Evolutionary conservation across 305 asterid species (phyloP).

Genomic region (Fraxinus sp.): DNA sequence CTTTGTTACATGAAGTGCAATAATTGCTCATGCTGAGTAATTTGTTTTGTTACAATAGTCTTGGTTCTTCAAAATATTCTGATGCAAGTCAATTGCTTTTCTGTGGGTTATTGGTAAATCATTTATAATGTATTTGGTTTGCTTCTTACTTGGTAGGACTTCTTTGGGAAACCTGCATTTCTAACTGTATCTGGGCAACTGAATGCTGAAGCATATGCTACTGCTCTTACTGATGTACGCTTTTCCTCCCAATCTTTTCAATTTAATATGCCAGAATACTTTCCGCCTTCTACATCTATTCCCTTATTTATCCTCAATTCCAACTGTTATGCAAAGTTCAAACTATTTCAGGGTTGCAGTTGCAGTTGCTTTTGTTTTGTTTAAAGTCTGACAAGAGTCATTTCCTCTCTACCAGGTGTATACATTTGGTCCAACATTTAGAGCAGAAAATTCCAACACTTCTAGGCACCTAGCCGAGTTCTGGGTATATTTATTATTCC

Average conservation of each 20-base stretch:
- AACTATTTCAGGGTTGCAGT: conserved; percentile 8
- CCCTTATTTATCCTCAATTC: not conserved
- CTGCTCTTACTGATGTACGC: conserved; percentile 91
- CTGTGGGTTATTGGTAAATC: conserved; percentile 12
- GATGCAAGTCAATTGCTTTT: conserved; percentile 18
- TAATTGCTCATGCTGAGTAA: not conserved
- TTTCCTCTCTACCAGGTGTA: conserved; percentile 63
- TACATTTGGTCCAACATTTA: conserved; percentile 97
- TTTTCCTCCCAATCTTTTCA: conserved; percentile 18
- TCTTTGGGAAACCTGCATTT: conserved; percentile 91
- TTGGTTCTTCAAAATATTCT: not conserved
- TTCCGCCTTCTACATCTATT: conserved; percentile 2
- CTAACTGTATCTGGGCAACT: conserved; percentile 97
- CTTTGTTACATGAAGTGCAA: not conserved
- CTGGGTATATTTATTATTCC: conserved; percentile 55
- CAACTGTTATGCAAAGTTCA: not conserved
- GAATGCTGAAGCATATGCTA: conserved; percentile 97
- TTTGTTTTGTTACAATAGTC: not conserved
- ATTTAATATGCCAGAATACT: conserved; percentile 23
- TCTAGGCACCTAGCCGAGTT: conserved; percentile 96
- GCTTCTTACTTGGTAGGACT: conserved; percentile 63
- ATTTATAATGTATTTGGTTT: conserved; percentile 7
- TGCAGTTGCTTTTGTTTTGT: not conserved
- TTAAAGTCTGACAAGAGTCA: conserved; percentile 20
- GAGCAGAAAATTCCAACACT: conserved; percentile 97